Conservation (phyloP, 257 asterid genomes). For the Leptodermis oblonga region DNA sequence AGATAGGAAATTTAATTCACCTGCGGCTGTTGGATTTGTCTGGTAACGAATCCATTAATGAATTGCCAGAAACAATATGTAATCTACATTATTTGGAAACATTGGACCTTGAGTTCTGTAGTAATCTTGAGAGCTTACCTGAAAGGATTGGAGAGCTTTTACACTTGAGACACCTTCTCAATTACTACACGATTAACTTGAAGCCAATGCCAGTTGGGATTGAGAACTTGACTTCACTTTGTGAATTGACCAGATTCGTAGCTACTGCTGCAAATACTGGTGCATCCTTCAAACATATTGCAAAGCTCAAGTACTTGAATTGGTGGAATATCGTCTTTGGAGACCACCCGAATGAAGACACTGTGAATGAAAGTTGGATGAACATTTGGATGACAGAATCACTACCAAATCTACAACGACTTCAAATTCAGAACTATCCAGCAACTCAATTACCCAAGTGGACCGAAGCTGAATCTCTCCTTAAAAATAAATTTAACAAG, state of each 20-base stretch:
- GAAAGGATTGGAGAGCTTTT: conserved; percentile 1
- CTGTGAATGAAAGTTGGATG: not conserved
- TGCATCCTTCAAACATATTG: not conserved
- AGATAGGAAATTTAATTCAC: not conserved
- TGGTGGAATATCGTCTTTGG: no score
- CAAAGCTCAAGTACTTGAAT: not conserved
- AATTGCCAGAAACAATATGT: not conserved
- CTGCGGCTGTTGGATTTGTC: not conserved
- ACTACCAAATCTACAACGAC: not conserved
- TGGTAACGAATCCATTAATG: not conserved
- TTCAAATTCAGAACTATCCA: not conserved
- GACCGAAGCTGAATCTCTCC: not conserved
- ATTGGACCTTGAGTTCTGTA: not conserved
- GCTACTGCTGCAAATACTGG: not conserved
- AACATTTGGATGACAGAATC: not conserved
- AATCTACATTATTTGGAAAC: not conserved
- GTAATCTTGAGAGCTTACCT: not conserved
- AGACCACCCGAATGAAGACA: not conserved
- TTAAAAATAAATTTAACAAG: not conserved
- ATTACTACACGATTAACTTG: not conserved
- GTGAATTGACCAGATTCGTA: not conserved
- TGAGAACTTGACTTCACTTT: not conserved
- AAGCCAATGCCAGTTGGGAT: not conserved
- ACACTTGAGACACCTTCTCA: not conserved
- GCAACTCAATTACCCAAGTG: not conserved